These are phyloP conservation scores for Dothideomycetidae sp. DNA, from an alignment of 2,329 filamentous ascomycete species.

Conservation along the genomic window DNA sequence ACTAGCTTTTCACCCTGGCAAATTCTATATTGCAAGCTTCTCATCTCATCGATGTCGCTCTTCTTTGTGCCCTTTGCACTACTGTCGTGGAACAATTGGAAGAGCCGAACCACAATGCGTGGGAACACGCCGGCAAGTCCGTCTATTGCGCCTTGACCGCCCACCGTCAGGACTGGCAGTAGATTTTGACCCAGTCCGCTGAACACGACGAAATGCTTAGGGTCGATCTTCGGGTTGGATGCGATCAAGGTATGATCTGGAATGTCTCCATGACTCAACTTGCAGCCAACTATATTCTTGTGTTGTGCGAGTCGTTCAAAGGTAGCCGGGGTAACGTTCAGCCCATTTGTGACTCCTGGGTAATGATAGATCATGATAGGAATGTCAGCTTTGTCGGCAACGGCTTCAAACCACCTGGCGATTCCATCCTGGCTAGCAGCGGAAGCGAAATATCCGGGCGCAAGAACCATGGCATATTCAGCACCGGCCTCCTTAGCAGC, in stretches of 20 bases:
- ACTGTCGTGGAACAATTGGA: conserved; percentile 32
- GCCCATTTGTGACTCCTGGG: conserved; percentile 52
- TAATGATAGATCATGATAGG: conserved; percentile 52
- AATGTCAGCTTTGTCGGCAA: conserved; percentile 46
- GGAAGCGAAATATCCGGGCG: conserved; percentile 50
- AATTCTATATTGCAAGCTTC: conserved; percentile 45
- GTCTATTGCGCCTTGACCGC: conserved; percentile 52
- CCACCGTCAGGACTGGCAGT: conserved; percentile 46
- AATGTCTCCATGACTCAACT: conserved; percentile 53
- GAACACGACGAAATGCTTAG: conserved; percentile 45
- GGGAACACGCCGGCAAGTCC: conserved; percentile 52
- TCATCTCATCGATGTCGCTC: conserved; percentile 34
- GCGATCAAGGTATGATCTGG: conserved; percentile 50
- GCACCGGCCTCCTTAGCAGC: conserved; percentile 44
- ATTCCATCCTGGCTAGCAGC: conserved; percentile 45
- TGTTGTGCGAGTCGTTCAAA: conserved; percentile 46
- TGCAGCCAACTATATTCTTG: conserved; percentile 54
- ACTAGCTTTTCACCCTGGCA: conserved; percentile 49
- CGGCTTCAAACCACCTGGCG: conserved; percentile 44
- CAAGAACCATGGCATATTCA: conserved; percentile 48
- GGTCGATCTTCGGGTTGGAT: conserved; percentile 44
- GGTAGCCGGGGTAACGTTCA: conserved; percentile 44
- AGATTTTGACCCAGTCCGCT: conserved; percentile 53
- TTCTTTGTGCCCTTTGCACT: conserved; percentile 28
- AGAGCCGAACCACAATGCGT: conserved; percentile 44